A percentile compares a stretch with the other conserved stretches of the same genome.
Evolutionary conservation across 139 green algal species (phyloP).

Genomic region (Axilococcus clingmanii): DNA sequence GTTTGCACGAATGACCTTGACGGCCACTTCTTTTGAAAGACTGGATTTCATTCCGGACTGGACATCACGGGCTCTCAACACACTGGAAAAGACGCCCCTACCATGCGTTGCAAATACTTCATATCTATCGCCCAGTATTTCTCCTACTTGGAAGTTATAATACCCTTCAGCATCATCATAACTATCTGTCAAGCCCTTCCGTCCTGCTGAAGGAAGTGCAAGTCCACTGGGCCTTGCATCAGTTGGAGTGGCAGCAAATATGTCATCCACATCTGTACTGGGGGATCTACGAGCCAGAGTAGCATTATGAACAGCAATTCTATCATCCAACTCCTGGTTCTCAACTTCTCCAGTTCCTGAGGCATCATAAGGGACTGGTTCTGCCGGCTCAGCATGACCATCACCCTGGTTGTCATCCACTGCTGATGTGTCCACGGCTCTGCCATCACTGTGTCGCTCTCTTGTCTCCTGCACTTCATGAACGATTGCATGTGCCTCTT

Average conservation of each 20-base stretch:
- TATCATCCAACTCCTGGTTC: not conserved
- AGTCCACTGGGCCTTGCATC: conserved; percentile 7
- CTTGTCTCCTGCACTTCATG: not conserved
- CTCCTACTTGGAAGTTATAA: conserved; percentile 91
- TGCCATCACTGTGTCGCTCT: not conserved
- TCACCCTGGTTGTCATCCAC: conserved; percentile 7
- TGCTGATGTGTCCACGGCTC: not conserved
- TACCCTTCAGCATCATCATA: conserved; percentile 95
- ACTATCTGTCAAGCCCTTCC: conserved; percentile 56
- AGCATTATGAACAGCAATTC: not conserved
- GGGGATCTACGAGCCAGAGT: no score
- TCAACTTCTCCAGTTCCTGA: not conserved
- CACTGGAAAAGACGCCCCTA: conserved; percentile 89
- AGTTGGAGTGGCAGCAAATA: conserved; percentile 52
- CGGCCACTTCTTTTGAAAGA: conserved; percentile 69
- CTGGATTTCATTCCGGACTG: not conserved
- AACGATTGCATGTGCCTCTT: not conserved
- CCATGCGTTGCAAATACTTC: conserved; percentile 64
- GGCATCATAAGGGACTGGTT: not conserved
- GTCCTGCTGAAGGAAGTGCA: not conserved
- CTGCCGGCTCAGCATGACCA: conserved; percentile 1
- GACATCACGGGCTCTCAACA: conserved; percentile 80
- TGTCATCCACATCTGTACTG: conserved; percentile 58
- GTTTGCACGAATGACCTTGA: conserved; percentile 84
- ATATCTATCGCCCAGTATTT: conserved; percentile 76